Base-by-base conservation (phyloP, 23 red algal species). In the Gracilaria gracilis region DNA sequence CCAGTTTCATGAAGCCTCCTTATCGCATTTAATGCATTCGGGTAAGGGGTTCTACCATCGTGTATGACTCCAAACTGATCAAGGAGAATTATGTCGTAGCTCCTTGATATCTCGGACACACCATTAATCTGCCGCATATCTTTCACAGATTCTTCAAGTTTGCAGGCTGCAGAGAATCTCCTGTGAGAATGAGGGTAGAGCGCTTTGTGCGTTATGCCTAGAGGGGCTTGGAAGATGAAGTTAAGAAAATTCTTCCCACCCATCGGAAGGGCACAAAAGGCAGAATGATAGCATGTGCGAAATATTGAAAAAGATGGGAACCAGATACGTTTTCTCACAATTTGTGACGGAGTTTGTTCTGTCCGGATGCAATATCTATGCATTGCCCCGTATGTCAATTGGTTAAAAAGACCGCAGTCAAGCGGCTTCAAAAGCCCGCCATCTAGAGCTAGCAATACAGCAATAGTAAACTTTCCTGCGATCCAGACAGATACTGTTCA, bases 21-120 rank as follows among this genome's bases (percentile, higher is more conserved):
- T 39, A 97, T 79, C 23, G 86, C 81, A 72, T 69, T 50, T 23
- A 82, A 59, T 3, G 95, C 95, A 34, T 35, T 58, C 23, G 89
- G 95, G 65, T 97, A 93, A 0, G 91, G 66, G 23, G 58, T 82
- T 71, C 37, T 72, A 23, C 95, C 95, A 79, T 97, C 95, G 54
- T 97, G 90, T 51, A 96, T 73, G 19, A 96, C 95, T 12, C 95
- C 95, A 61, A 93, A 96, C 84, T 96, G 95, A 59, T 96, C 95
- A 23, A 96, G 77, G 31, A 96, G 65, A 47, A 96, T 19, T 29
- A 84, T 78, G 17, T 96, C 89, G 89, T 96, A 96, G 4, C 57
- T 64, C 20, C 32, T 35, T 46, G 59, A 14, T 32, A 84, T 76
- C 62, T 82, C 67, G 27, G 76, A 77, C 0, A 84, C 46, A 59